A percentile compares a stretch with the other conserved stretches of the same genome.
phyloP scores from a whole-genome alignment of 2,329 filamentous ascomycete species.

The Aspergillus sp. region DNA sequence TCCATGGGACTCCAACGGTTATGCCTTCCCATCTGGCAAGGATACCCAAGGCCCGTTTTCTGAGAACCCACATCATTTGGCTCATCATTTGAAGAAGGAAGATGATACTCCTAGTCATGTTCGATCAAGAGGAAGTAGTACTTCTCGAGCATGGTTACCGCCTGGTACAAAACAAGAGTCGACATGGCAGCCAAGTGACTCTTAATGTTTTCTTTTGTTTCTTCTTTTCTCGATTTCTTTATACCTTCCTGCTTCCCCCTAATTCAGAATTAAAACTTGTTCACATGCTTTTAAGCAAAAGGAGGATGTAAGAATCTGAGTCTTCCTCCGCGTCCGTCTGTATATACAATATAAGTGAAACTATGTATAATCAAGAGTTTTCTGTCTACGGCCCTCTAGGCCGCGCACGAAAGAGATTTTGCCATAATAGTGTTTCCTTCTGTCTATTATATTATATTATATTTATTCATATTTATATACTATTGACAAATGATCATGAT shows the following conservation, averaged over 20 bases:
- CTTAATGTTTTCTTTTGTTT: slow-evolving; percentile 16
- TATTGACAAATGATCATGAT: background rate
- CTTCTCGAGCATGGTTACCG: slow-evolving; percentile 55
- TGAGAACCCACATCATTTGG: slow-evolving; percentile 12
- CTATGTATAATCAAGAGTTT: too few species aligned
- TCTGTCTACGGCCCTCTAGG: too few species aligned
- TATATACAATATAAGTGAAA: too few species aligned
- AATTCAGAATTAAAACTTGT: too few species aligned
- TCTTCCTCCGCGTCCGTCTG: too few species aligned
- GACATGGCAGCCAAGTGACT: slow-evolving; percentile 60
- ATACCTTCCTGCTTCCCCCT: too few species aligned
- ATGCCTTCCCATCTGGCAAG: slow-evolving; percentile 26
- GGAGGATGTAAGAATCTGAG: too few species aligned
- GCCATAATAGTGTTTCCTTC: too few species aligned
- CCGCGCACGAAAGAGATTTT: too few species aligned
- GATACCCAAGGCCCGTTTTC: slow-evolving; percentile 13
- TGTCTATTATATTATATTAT: too few species aligned
- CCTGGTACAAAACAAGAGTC: slow-evolving; percentile 80
- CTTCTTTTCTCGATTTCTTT: slow-evolving; percentile 1
- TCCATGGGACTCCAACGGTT: slow-evolving; percentile 31
- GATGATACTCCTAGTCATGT: slow-evolving; percentile 40
- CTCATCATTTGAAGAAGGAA: slow-evolving; percentile 34
- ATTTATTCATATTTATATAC: too few species aligned
- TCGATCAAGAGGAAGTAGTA: slow-evolving; percentile 34
- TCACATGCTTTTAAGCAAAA: too few species aligned